A percentile compares a stretch with the other conserved stretches of the same genome.
Conservation (phyloP, 805 yeast genomes). For the Vanderwaltozyma polyspora region DNA sequence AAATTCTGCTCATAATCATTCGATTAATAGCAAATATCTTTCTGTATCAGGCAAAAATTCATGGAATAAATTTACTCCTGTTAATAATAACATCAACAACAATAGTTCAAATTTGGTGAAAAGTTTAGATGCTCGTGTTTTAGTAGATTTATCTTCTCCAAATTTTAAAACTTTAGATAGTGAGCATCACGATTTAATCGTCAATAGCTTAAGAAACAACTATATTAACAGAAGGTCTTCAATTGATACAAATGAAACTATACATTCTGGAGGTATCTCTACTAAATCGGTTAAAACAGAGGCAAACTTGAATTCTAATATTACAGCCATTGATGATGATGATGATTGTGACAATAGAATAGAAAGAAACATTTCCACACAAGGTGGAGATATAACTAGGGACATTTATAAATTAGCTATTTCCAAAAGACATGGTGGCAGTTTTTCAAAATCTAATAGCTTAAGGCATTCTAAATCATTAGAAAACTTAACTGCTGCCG, state of each 20-base stretch:
- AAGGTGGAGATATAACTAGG: slow-evolving; percentile 30
- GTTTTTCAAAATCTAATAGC: slow-evolving; percentile 2
- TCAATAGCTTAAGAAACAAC: slow-evolving; percentile 23
- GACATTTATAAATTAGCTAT: slow-evolving; percentile 25
- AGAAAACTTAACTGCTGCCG: slow-evolving; percentile 17
- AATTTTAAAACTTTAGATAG: slow-evolving; percentile 20
- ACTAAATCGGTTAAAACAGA: too few relatives aligned
- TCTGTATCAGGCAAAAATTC: neutral
- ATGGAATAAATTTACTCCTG: neutral
- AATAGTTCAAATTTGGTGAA: neutral
- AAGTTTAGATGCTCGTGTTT: slow-evolving; percentile 17
- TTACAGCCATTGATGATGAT: neutral
- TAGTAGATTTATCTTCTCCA: slow-evolving; percentile 24
- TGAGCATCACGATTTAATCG: slow-evolving; percentile 20
- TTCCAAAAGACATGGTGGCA: neutral
- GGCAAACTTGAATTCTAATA: neutral
- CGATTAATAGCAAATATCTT: neutral
- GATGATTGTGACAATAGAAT: slow-evolving; percentile 2
- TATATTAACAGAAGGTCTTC: slow-evolving; percentile 13
- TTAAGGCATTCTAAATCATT: slow-evolving; percentile 7
- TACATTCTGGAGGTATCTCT: too few relatives aligned
- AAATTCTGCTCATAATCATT: neutral
- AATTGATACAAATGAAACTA: neutral
- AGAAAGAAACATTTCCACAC: slow-evolving; percentile 5
- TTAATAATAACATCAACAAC: neutral